Base-by-base conservation (phyloP, 768 basidiomycete genomes). In the Astraeus odoratus region DNA sequence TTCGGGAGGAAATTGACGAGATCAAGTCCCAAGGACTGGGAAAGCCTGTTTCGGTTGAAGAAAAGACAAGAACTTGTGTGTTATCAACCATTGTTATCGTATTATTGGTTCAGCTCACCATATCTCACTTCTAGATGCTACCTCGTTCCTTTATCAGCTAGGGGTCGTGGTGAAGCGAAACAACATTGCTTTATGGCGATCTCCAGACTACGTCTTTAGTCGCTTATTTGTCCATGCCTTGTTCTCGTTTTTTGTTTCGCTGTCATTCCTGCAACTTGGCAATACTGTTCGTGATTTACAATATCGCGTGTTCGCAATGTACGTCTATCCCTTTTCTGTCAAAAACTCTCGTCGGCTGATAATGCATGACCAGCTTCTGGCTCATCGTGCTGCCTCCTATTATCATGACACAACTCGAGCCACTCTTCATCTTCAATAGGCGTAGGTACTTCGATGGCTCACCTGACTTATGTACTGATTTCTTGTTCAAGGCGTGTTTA, bases 171-270 rank as follows among this genome's bases (percentile, higher is more conserved):
- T 80, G 15, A 52, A 67, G 18, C 74, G 90, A 34, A 85, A 86
- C 58, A 80, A 80, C 55, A 54, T 70, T 5, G 80, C 86, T 2
- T 67, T 92, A 10, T 93, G 86, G 84, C 73, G 91, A 44, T 86
- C 82, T 8, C 86, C 89, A 3, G 81, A 90, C 51, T 94, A 93
- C 59, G 79, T 88, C 40, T 92, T 83, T 69, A 88, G 80, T 42
- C 78, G 91, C 16, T 67, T 91, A 20, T 89, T 89, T 61, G 77
- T 85, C 12, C 83, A 86, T 51, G 70, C 74, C 3, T 80, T 81
- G 60, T 76, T 85, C 46, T 79, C 85, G 12, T 66, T 87, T 10
- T 80, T 79, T 59, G 71, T 89, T 49, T 84, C 84, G 23, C 66
- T 94, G 26, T 86, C 85, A 4, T 90, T 90, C 76, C 66, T 95